Percentiles rank a stretch among this genome's conserved stretches.
Evolutionary conservation across 1,284 basidiomycete species (phyloP).

Genomic region (Cryptococcus depauperatus): DNA sequence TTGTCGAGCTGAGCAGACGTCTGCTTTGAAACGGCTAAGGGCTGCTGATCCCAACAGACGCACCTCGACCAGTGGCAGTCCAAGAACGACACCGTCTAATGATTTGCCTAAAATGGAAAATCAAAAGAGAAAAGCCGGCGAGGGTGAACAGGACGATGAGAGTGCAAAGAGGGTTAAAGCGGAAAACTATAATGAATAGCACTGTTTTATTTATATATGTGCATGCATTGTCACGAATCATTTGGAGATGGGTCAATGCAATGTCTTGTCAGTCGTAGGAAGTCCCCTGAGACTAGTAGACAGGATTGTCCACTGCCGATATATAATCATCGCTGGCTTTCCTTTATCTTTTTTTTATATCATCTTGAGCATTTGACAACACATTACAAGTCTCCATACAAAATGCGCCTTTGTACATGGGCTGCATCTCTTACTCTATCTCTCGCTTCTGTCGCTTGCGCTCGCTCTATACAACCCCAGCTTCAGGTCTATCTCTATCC

Average conservation of each 20-base stretch:
- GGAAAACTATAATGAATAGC: too few relatives aligned
- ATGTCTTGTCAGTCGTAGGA: neutral
- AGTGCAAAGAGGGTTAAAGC: constrained; percentile 18
- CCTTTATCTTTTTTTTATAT: neutral
- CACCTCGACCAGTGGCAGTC: constrained; percentile 16
- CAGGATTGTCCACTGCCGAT: neutral
- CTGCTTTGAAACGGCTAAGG: constrained; percentile 21
- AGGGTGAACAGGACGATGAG: constrained; percentile 19
- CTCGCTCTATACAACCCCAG: constrained; percentile 22
- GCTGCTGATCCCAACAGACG: constrained; percentile 13
- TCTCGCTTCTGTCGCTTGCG: constrained; percentile 10
- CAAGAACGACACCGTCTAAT: constrained; percentile 5
- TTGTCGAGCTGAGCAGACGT: constrained; percentile 63
- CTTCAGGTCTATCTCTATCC: constrained; percentile 44
- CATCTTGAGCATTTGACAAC: too few relatives aligned
- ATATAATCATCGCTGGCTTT: too few relatives aligned
- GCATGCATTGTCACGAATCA: neutral
- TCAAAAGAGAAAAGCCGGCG: constrained; percentile 36
- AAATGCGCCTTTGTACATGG: too few relatives aligned
- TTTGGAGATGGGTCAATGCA: too few relatives aligned
- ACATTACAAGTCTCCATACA: neutral
- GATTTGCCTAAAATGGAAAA: neutral
- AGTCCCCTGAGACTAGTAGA: neutral
- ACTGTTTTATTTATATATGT: neutral
- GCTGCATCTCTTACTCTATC: constrained; percentile 5